These are phyloP conservation scores for Aquanectria penicillioides DNA, from an alignment of 2,329 filamentous ascomycete species.

Conservation along the genomic window DNA sequence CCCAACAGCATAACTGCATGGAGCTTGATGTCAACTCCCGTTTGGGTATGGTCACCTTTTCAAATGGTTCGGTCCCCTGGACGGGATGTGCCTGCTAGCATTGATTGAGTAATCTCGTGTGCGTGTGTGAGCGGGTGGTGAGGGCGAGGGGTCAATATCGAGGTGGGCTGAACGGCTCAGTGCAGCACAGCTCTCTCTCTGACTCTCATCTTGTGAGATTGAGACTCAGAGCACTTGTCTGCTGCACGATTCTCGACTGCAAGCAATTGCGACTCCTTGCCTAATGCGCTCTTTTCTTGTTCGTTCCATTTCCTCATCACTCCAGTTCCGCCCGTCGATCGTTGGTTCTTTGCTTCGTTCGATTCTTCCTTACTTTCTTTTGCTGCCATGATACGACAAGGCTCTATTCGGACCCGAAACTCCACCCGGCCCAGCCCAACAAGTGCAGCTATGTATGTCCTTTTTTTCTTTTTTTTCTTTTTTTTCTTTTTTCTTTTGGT, in stretches of 20 bases:
- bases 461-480: no score
- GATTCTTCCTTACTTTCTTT: slow-evolving; percentile 5
- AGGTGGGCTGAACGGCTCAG: no score
- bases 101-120: background rate
- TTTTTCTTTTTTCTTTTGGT: no score
- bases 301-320: background rate
- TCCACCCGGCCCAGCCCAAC: background rate
- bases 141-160: no score
- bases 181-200: no score
- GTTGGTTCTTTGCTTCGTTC: slow-evolving; percentile 5
- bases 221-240: no score
- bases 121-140: background rate
- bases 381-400: slow-evolving; percentile 28
- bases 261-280: no score
- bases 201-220: no score
- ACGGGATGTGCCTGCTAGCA: background rate
- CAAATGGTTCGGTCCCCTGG: slow-evolving; percentile 7
- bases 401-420: slow-evolving; percentile 13
- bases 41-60: slow-evolving; percentile 18
- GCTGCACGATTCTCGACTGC: no score
- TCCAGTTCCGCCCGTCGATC: background rate
- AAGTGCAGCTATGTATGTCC: no score
- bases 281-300: slow-evolving; percentile 9
- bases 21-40: slow-evolving; percentile 12
- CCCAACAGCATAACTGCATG: slow-evolving; percentile 19